Base-by-base conservation (phyloP, 2,329 filamentous ascomycete species). In the Pseudogymnoascus sp. region DNA sequence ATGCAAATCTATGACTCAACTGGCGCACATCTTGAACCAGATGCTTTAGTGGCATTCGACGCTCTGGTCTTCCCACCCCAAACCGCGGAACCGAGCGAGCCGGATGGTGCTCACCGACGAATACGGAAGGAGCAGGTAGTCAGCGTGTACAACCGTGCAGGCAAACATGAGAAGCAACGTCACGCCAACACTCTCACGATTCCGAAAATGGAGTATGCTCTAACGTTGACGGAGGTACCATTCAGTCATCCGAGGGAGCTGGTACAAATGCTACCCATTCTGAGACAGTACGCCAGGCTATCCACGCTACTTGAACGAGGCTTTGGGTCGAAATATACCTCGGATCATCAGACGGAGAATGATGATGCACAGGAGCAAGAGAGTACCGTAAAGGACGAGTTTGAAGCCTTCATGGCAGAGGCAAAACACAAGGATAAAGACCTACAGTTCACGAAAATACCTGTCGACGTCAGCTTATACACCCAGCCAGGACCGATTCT, bases 201-300 rank as follows among this genome's bases (percentile, higher is more conserved):
- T 16, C 84, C 88, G 60, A 90, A 90, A 71, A 82, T 84, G 2
- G 88, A 91, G 7, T 90, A 87, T 66, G 87, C 86, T 0, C 81
- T 86, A 61, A 78, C 79, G 2, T 72, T 95, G 7, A 81, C 81
- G 1, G 83, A 87, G 61, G 77, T 94, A 32, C 85, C 89, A 0
- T 93, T 95, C 69, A 83, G 84, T 2, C 90, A 95, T 68, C 90
- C 90, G 0, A 82, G 85, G 58, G 89, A 95, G 69, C 75, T 95
- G 3, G 76, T 92, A 6, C 80, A 83, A 60, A 83, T 92, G 69
- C 78, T 95, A n/a, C 89, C 90, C 0, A 77, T 81, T 3, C 76
- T 94, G 14, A 80, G 90, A 12, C 90, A 94, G 70, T 94, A 90
- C 69, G 87, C 87, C 0, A 85, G 88, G 65, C 76, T 90, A 4